Evolutionary conservation across 1,284 basidiomycete genomes (phyloP), one percentile per base, ranked within the genome.

Genomic region (Ceratobasidium sp.): DNA sequence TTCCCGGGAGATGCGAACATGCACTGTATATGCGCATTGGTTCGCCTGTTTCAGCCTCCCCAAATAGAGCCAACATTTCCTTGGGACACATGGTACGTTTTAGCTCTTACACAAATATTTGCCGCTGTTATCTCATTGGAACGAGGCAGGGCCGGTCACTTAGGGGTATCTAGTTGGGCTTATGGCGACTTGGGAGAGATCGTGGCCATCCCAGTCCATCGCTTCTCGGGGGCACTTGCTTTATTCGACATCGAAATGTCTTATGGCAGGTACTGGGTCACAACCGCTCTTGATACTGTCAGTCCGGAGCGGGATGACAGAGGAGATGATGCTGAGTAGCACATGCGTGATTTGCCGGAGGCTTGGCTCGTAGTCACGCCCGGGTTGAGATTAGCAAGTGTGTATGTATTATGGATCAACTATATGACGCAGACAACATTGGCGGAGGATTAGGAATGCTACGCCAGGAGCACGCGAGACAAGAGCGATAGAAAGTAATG

Each of bases 131-230:
- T 19, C 57, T 37, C 4, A 40, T 11, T 34, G 0, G 11, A 17
- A 19, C 2, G 13, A 7, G 32, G 8, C 15, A 62, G 70, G 70
- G 22, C 70, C 0, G 25, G 29, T 15, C n/a, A 62, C 37, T 37
- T 73, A 7, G 70, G 70, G 2, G 56, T 52, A 4, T 29, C 56
- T 9, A 73, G 70, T 25, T 73, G 70, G 70, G 40, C n/a, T 4
- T 73, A 61, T n/a, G 43, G 29, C 5, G 29, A 19, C 7, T n/a
- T 73, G 13, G 70, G 70, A 44, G 56, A 46, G 3, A 2, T 40
- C 13, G 17, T 17, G 2, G 57, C 70, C 29, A 62, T 73, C 0
- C 8, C 25, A 4, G 29, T 37, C 13, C 15, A 22, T 6, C 43
- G 46, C 8, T 62, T 73, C 43, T 73, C 57, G 5, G 71, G 71